Base-by-base conservation (phyloP, 2,329 filamentous ascomycete genomes). In the Colletotrichum sp. region DNA sequence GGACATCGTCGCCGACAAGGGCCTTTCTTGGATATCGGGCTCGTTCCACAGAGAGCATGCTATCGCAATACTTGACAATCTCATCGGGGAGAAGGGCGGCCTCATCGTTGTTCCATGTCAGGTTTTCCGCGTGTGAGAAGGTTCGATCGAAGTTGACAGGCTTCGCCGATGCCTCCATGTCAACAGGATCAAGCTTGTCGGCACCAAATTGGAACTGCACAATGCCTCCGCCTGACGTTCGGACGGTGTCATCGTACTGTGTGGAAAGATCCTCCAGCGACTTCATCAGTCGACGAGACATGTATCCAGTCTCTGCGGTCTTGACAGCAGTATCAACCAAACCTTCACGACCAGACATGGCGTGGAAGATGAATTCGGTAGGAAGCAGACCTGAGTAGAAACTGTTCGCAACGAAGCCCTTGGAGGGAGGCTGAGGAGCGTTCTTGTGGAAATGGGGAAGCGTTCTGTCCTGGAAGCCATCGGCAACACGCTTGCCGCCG, bases 251-350 rank as follows among this genome's bases (percentile, higher is more conserved):
- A 80, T 99, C 97, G 80, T 99, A 99, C 80, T 96, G 92, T 1
- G 95, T 95, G 1, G 96, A 98, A 4, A 98, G 87, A 87, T 99
- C 97, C 83, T 99, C 97, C 64, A 99, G 86, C 4, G 95, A 98
- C 85, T 99, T 99, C 96, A 99, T 99, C 82, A 99, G 85, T 79
- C 97, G 93, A 86, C 97, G 93, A 77, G 96, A 98, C 97, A 99
- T 99, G 86, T 99, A 99, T 78, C 97, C 97, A 13, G 97, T 99
- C 85, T 99, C 97, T 69, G 97, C 97, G 69, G 97, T 99, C 88
- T 99, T 99, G 86, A 98, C 97, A 76, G 97, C 97, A 3, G 97
- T 99, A 90, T 99, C 97, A 81, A 99, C 96, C 79, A 99, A 88
- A 92, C 97, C 97, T 91, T 98, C 97, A 92, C 97, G 94, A 80